Base-by-base conservation (phyloP, 2,329 filamentous ascomycete genomes). In the Aspergillus sp. region DNA sequence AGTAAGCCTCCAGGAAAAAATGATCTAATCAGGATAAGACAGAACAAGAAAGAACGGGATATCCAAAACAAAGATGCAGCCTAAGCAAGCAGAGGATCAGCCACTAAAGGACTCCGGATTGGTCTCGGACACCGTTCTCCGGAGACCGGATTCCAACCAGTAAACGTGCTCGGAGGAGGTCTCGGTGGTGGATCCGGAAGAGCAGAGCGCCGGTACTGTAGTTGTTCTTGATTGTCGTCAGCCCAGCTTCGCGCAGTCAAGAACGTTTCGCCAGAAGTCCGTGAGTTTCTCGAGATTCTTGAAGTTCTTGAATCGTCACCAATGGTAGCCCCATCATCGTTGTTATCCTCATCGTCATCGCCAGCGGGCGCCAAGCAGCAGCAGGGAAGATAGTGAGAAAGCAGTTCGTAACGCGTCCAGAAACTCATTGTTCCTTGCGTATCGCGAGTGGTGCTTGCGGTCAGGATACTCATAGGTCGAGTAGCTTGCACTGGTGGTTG, bases 241-340 rank as follows among this genome's bases (percentile, higher is more conserved):
- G 41, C 4, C 19, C 41, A 47, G 41, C 46, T 48, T 10, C 44
- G 43, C 5, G 53, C 53, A 20, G 53, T 56, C 7, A 38, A 32
- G 42, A 54, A 56, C 5, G 53, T 56, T 3, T 56, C 53, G 35
- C 50, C 45, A 10, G 49, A 54, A 12, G 45, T 15, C 7, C 49
- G 53, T 9, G 50, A 30, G 12, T 9, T 30, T 10, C 25, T 30
- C 25, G 25, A 30, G 3, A 30, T 30, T 10, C 25, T 10, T 10
- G 49, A 54, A n/a, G 45, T 19, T 9, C 49, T 49, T 12, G 50
- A 49, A 33, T 49, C n/a, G 9, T 37, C 33, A 37, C 33, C 33
- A 37, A 10, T 15, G 17, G 17, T 37, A 37, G 5, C n/a, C n/a
- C n/a, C 33, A 7, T 19, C 33, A 4, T 19, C n/a, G 1, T 19